Evolutionary conservation across 2,329 filamentous ascomycete genomes (phyloP).

Genomic region (Fonsecaea monophora): DNA sequence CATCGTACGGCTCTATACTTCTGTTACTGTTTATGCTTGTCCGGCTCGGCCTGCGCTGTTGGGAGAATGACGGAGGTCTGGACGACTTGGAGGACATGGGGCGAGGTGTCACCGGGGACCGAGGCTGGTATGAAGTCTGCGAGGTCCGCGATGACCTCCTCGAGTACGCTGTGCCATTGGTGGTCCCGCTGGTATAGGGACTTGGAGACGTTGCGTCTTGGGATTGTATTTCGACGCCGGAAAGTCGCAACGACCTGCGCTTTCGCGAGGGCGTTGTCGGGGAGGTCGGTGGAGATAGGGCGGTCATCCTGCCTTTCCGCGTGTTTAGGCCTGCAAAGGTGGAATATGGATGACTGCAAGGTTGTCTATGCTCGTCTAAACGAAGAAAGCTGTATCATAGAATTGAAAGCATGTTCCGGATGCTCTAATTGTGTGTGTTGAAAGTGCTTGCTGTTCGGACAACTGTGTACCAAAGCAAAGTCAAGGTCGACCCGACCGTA

Average conservation of each 20-base stretch:
- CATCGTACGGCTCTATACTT: slow-evolving; percentile 39
- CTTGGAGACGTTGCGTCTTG: slow-evolving; percentile 31
- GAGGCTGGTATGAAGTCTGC: slow-evolving; percentile 37
- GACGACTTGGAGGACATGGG: slow-evolving; percentile 47
- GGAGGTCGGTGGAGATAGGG: slow-evolving; percentile 35
- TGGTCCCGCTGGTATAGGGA: slow-evolving; percentile 36
- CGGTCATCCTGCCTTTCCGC: slow-evolving; percentile 32
- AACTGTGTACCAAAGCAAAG: not conserved
- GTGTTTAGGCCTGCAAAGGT: slow-evolving; percentile 4
- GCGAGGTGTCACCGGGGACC: slow-evolving; percentile 49
- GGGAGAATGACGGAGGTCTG: slow-evolving; percentile 36
- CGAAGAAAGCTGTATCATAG: slow-evolving; percentile 20
- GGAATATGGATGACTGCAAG: not conserved
- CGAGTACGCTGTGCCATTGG: slow-evolving; percentile 37
- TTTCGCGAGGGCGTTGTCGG: slow-evolving; percentile 37
- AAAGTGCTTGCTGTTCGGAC: not conserved
- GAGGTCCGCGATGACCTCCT: slow-evolving; percentile 39
- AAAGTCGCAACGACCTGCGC: slow-evolving; percentile 36
- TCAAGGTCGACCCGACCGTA: not conserved
- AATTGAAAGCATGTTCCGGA: slow-evolving; percentile 20
- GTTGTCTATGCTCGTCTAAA: slow-evolving; percentile 5
- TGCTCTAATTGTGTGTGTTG: slow-evolving; percentile 2
- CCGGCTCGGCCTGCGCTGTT: slow-evolving; percentile 30
- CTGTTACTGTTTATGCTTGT: slow-evolving; percentile 46
- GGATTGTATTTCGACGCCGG: slow-evolving; percentile 26